Evolutionary conservation across 2,329 filamentous ascomycete species (phyloP).

Genomic region (Fusarium sp.): DNA sequence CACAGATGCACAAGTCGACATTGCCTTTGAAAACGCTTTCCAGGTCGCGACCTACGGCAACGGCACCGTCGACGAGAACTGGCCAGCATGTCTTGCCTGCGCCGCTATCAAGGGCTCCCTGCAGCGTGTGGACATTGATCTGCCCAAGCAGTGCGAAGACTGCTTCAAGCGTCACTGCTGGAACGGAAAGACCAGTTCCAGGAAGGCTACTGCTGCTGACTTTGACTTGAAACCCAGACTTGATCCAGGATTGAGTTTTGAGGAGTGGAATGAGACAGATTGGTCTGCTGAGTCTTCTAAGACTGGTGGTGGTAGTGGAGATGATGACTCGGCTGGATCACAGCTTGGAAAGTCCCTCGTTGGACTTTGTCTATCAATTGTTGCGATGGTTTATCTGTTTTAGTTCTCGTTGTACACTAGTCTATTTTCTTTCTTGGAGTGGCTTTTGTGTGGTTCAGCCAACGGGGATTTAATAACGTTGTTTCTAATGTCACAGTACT

Average conservation of each 20-base stretch:
- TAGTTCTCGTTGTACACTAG: neutral
- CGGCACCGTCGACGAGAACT: constrained; percentile 76
- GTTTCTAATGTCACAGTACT: too few species aligned
- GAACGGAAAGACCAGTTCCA: constrained; percentile 38
- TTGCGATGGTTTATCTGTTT: neutral
- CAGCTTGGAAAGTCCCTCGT: neutral
- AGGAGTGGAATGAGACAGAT: constrained; percentile 44
- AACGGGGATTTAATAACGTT: too few species aligned
- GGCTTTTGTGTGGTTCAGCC: too few species aligned
- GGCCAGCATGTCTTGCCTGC: constrained; percentile 85
- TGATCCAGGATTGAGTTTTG: constrained; percentile 41
- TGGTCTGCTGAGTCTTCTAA: constrained; percentile 16
- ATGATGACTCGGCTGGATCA: constrained; percentile 2
- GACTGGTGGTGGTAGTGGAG: neutral
- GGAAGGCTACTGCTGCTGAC: constrained; percentile 26
- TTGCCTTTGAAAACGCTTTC: constrained; percentile 75
- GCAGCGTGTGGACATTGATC: constrained; percentile 50
- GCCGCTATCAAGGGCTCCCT: constrained; percentile 81
- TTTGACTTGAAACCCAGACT: constrained; percentile 40
- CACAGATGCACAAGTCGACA: constrained; percentile 44
- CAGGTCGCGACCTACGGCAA: constrained; percentile 85
- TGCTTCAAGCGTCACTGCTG: constrained; percentile 50
- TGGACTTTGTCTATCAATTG: neutral
- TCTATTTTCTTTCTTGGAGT: too few species aligned
- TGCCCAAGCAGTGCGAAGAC: constrained; percentile 44